phyloP scores from a whole-genome alignment of 2,329 filamentous ascomycete species.

The Calonectria naviculata region DNA sequence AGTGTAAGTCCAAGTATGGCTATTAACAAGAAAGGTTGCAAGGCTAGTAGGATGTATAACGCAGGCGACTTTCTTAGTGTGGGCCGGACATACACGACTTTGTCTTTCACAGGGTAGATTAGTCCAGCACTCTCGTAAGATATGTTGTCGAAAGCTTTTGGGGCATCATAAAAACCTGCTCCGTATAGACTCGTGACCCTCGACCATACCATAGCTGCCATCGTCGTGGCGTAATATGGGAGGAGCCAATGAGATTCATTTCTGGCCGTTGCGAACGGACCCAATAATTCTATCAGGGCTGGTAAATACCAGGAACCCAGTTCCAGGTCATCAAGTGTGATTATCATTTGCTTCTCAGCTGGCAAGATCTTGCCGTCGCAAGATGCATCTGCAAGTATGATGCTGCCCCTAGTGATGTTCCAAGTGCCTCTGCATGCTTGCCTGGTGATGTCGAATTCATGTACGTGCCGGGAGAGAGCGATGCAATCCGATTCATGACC shows the following conservation, averaged over 20 bases:
- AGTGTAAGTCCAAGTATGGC: background rate
- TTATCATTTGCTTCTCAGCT: background rate
- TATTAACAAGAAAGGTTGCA: background rate
- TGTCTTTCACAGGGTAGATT: background rate
- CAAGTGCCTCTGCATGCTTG: background rate
- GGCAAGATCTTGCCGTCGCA: background rate
- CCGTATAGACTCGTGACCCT: no score
- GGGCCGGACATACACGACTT: background rate
- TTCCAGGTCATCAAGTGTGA: no score
- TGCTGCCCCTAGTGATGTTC: slow-evolving; percentile 1
- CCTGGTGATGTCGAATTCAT: background rate
- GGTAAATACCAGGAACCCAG: no score
- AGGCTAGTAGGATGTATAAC: background rate
- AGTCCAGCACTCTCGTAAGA: background rate
- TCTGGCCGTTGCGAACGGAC: no score
- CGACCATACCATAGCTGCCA: no score
- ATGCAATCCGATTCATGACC: background rate
- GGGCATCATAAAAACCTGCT: no score
- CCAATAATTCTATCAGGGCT: no score
- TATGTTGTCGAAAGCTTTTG: no score
- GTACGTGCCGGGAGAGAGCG: background rate
- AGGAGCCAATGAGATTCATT: no score
- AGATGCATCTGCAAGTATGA: background rate
- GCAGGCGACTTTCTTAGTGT: background rate
- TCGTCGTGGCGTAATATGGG: no score